Base-by-base conservation (phyloP, 139 green algal genomes). In the Tetradesmus obliquus region DNA sequence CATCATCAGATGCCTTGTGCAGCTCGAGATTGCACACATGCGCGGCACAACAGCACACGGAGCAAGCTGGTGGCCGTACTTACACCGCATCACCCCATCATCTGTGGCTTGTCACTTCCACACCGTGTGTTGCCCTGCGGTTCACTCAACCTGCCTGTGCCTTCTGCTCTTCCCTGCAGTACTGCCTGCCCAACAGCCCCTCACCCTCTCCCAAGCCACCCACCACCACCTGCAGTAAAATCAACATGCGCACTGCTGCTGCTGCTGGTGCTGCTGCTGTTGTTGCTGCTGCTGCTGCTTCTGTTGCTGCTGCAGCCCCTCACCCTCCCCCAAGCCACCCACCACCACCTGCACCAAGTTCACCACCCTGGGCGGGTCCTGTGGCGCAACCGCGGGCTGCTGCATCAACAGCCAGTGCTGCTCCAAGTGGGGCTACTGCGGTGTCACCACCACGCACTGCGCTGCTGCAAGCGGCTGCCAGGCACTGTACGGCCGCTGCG, bases 371-470 rank as follows among this genome's bases (percentile, higher is more conserved):
- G 45, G 45, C 9, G 80, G 80, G 32, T 9, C 79, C 6, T 85
- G 80, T 62, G 80, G 80, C 15, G 45, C 80, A 12, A 54, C 80
- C 24, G 45, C 80, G 19, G 79, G 45, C 15, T 85, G 80, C 80
- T 85, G 80, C 80, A 32, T 62, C 45, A 85, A 85, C 80, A 62
- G 9, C 51, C 80, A 85, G 80, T 85, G 80, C 80, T 85, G 80
- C 80, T 45, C 13, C 10, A 85, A 85, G 45, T 85, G 80, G 80
- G 80, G 80, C 15, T 85, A 20, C 8, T 85, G 80, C 13, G 80
- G 80, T 3, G n/a, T 17, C 45, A 85, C 80, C 12, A 24, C 45
- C 13, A 10, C 19, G 19, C n/a, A 82, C 74, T 53, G n/a, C 74
- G n/a, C 74, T 82, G 74, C 7, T 82, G 74, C 74, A 13, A 51